Evolutionary conservation across 148 eudicot species (phyloP), one percentile per base, ranked within the genome.

Genomic region (Tetragonia tetragonoides): DNA sequence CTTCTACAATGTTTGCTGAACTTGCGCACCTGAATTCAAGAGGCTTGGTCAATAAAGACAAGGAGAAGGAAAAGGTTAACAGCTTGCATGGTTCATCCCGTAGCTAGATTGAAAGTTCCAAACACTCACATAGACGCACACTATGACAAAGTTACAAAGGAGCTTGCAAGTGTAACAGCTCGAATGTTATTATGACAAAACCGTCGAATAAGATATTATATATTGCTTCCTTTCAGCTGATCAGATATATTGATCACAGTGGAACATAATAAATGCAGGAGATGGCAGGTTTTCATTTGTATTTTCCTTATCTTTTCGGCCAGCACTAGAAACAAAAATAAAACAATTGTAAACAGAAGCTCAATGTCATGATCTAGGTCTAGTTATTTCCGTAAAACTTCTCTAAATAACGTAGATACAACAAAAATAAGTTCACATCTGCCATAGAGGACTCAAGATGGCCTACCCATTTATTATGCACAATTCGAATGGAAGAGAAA

Each of bases 1-100:
- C 99, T 96, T 86, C 99, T 87, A 79, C 99, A 96, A 76, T 96
- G 99, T 82, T 96, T 96, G 86, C 99, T 96, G 87, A 87, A 91
- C 77, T 91, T 93, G 83, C 97, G 92, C 56, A 96, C 99, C 99
- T 95, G 90, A 75, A 85, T 68, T 41, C 67, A 66, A 49, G 69
- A 60, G 79, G 57, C 74, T 40, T 39, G 53, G 66, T 69, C 34
- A 72, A 63, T 63, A 40, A 51, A 28, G 34, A 28, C 0, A 28
- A 0, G n/a, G 51, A 74, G 53, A 77, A n/a, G 18, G 21, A 41
- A 66, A 61, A 37, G 24, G 74, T 39, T n/a, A 38, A 51, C 24
- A 65, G 54, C 68, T 44, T 54, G 60, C 20, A 67, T 82, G 41
- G 7, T 59, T 69, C 23, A 72, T 15, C 68, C 4, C 64, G 6